Evolutionary conservation across 495 filamentous ascomycete species (phyloP).

Genomic region (Elasticomyces elasticus): DNA sequence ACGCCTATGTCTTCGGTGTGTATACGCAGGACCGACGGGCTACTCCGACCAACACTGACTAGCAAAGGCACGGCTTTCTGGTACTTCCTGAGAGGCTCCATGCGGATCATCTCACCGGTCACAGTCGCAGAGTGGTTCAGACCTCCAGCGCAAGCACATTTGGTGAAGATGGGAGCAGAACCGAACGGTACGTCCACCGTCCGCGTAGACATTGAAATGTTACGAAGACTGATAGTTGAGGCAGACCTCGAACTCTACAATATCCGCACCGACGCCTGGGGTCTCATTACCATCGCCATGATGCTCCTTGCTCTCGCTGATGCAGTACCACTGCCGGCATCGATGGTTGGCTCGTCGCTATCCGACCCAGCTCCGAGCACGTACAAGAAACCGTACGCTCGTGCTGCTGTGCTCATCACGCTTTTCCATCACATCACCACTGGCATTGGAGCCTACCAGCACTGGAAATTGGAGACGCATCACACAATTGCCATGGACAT

Average conservation of each 20-base stretch:
- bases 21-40: too few relatives aligned
- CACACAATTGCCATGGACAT: conserved; percentile 19
- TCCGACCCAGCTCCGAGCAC: background rate
- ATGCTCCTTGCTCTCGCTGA: conserved; percentile 20
- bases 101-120: conserved; percentile 16
- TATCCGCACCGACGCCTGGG: conserved; percentile 23
- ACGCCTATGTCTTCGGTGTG: conserved; percentile 24
- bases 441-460: conserved; percentile 16
- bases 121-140: conserved; percentile 20
- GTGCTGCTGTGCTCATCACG: conserved; percentile 15
- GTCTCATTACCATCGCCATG: conserved; percentile 14
- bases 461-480: conserved; percentile 17
- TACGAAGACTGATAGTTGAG: background rate
- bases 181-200: conserved; percentile 6
- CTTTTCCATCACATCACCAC: conserved; percentile 23
- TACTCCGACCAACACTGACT: background rate
- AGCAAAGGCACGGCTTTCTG: conserved; percentile 20
- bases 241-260: conserved; percentile 26
- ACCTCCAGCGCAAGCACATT: background rate
- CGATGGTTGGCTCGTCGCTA: conserved; percentile 9
- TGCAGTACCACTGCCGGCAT: conserved; percentile 18
- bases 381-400: conserved; percentile 20
- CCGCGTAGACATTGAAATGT: too few relatives aligned
- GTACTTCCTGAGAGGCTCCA: conserved; percentile 18
- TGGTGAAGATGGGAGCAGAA: background rate